Evolutionary conservation across 1,139 yeast genomes (phyloP), one percentile per base, ranked within the genome.

Genomic region (Yamadazyma oceani): DNA sequence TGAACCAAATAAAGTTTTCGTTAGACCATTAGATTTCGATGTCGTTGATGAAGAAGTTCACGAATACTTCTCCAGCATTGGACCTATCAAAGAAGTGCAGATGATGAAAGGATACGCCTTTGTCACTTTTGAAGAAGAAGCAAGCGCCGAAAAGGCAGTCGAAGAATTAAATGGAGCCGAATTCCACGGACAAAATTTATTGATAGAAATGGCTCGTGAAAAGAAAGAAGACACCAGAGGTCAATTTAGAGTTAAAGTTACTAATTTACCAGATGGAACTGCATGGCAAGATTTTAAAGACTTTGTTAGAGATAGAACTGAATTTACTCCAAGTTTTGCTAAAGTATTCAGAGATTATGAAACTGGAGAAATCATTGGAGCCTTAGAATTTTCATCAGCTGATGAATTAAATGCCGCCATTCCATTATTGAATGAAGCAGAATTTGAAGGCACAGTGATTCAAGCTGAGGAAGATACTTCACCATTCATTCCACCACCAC

Each of bases 201-300:
- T 75, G 53, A 76, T 84, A 44, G 87, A 82, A 58, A 80, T 70
- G 56, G 88, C 90, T 36, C 80, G 78, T 60, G 76, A 80, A 55
- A 82, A 73, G 55, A 64, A 57, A 49, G 75, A 70, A 56, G 76
- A 68, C 64, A 69, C 82, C 51, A 76, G 82, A 58, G 87, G 87
- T 54, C 82, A 84, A 66, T 79, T 66, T 66, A 79, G 94, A 71
- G 79, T 82, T 42, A 77, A 80, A 57, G 76, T 85, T 26, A 64
- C 77, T 49, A 79, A 79, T 62, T 71, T 85, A 54, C 89, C 89
- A 50, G 85, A 81, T 51, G 82, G 82, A 45, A 75, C 86, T 40
- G 82, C 88, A 38, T 85, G 94, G 94, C 92, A 85, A 72, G 90
- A 84, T 57, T 75, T 85, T 57, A 85, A 85, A 64, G 94, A 85